Percentiles rank a stretch among this genome's conserved stretches.
These are phyloP conservation scores for Solanum appendiculatum DNA, from an alignment of 257 asterid genomes.

Conservation along the genomic window DNA sequence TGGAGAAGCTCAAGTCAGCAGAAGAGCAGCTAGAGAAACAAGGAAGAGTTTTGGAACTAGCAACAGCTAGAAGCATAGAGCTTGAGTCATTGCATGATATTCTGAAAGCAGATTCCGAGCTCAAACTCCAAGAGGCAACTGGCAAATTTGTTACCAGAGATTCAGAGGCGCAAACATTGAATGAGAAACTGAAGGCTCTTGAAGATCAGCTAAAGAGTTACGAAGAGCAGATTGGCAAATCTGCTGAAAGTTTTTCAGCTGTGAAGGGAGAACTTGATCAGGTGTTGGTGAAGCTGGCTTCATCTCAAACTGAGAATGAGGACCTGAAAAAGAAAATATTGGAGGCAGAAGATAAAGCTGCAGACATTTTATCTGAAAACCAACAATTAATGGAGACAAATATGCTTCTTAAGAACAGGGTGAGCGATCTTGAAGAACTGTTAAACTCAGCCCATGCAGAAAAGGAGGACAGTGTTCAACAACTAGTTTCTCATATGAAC, in stretches of 20 bases:
- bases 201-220: constrained; percentile 54
- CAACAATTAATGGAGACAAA: constrained; percentile 46
- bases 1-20: constrained; percentile 60
- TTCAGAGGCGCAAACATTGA: constrained; percentile 52
- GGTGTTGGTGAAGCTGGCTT: constrained; percentile 40
- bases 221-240: constrained; percentile 58
- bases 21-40: constrained; percentile 68
- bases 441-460: constrained; percentile 29
- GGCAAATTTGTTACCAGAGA: constrained; percentile 49
- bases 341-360: constrained; percentile 56
- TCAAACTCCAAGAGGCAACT: constrained; percentile 56
- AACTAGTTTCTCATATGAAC: constrained; percentile 52
- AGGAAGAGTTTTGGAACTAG: constrained; percentile 43
- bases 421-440: constrained; percentile 52
- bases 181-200: constrained; percentile 44
- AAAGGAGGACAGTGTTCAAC: constrained; percentile 37
- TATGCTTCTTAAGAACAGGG: constrained; percentile 34
- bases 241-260: constrained; percentile 33
- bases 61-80: constrained; percentile 43
- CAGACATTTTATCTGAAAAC: constrained; percentile 42
- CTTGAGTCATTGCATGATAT: constrained; percentile 54
- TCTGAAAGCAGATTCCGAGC: constrained; percentile 43
- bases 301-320: constrained; percentile 43
- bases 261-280: constrained; percentile 51
- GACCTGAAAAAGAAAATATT: constrained; percentile 36